Evolutionary conservation across 2,329 filamentous ascomycete genomes (phyloP), one percentile per base, ranked within the genome.

Genomic region (Fusarium nodosum): DNA sequence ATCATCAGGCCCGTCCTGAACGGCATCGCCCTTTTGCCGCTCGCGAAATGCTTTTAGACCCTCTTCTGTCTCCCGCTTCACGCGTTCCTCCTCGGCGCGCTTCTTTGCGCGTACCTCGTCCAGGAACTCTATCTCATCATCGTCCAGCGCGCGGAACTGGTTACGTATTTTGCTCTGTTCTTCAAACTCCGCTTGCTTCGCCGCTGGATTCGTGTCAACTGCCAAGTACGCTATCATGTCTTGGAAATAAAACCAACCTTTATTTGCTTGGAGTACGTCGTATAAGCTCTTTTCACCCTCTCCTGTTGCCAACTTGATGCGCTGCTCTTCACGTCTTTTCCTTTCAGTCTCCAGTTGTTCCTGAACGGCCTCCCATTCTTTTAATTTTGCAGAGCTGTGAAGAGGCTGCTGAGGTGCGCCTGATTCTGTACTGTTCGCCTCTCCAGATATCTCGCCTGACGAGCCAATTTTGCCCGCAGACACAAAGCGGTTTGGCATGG

Each of bases 171-270:
- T 86, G 67, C 85, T 86, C 67, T 90, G 85, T 78, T 95, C 92
- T 77, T 94, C 92, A 77, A 94, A 93, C 11, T 90, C 91, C 22
- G 92, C 92, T 80, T 95, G 91, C 79, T 94, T 95, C 60, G 91
- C 91, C 69, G 90, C 92, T 91, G 60, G 18, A 38, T 50, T 52
- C 31, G 39, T 39, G 16, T 46, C 60, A 34, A 47, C 33, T 33
- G 30, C 16, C 48, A 16, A 20, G 16, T 56, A 20, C 15, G 13
- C 24, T 13, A 47, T 50, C 18, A 48, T 30, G 10, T 39, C 11
- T 30, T 38, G 13, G 46, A 26, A 38, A 26, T 26, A n/a, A 15
- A 13, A 10, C 57, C 55, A 59, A 91, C 90, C 90, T 87, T 94
- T 95, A 79, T 96, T 96, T 44, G 90, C 92, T 80, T 95, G 90